A percentile compares a stretch with the other conserved stretches of the same genome.
phyloP scores from a whole-genome alignment of 2,329 filamentous ascomycete genomes.

The Hypocrella siamensis region DNA sequence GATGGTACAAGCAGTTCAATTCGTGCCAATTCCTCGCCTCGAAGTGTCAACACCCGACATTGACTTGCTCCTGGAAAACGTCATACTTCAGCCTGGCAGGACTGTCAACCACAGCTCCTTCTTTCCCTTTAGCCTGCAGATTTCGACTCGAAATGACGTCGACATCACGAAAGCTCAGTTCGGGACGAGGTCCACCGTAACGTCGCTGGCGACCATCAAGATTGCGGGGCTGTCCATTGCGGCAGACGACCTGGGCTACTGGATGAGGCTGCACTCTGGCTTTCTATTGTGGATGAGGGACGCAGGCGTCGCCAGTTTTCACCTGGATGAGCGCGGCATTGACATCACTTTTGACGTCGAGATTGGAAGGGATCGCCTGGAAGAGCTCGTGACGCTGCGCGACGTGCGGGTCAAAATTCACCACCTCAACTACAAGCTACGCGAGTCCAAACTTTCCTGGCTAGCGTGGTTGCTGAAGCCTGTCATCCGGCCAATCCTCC shows the following conservation, averaged over 20 bases:
- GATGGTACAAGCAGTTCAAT: constrained; percentile 63
- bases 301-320: constrained; percentile 72
- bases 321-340: constrained; percentile 72
- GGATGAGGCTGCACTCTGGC: constrained; percentile 65
- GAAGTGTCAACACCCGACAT: constrained; percentile 72
- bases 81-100: constrained; percentile 75
- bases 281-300: constrained; percentile 63
- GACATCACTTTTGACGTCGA: constrained; percentile 78
- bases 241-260: constrained; percentile 81
- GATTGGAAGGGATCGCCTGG: constrained; percentile 59
- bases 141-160: constrained; percentile 75
- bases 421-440: constrained; percentile 66
- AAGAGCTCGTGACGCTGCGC: constrained; percentile 66
- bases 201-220: constrained; percentile 61
- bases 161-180: constrained; percentile 63
- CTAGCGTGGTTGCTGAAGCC: constrained; percentile 76
- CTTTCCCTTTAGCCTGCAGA: constrained; percentile 65
- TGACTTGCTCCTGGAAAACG: constrained; percentile 76
- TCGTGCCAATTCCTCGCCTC: constrained; percentile 78
- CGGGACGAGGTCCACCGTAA: constrained; percentile 46
- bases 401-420: constrained; percentile 70
- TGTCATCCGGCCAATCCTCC: constrained; percentile 63
- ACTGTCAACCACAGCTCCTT: constrained; percentile 81
- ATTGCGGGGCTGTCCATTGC: constrained; percentile 70
- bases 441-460: constrained; percentile 60